These are phyloP conservation scores for Mycena venus DNA, from an alignment of 768 basidiomycete genomes.

Conservation along the genomic window DNA sequence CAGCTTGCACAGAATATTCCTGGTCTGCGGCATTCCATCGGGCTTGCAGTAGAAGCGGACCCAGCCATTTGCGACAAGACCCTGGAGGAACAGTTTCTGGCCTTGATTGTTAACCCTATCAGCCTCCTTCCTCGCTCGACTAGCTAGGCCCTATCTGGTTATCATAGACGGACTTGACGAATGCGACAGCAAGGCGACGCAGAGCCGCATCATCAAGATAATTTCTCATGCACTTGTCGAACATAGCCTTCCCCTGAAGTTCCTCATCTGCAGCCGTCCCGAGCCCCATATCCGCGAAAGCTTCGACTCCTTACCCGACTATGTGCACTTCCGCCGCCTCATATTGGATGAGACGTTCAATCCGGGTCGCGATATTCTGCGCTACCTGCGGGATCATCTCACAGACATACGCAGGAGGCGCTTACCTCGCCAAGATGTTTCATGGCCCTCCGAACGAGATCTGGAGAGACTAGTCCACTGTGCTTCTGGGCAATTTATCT, in stretches of 20 bases:
- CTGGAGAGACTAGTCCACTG: no score
- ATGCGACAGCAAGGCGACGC: background rate
- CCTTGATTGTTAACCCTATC: no score
- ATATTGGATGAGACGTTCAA: background rate
- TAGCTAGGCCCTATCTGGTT: background rate
- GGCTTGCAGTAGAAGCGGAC: background rate
- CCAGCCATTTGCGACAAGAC: background rate
- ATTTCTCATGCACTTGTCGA: background rate
- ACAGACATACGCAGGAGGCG: background rate
- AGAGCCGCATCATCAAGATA: background rate
- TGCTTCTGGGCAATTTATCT: no score
- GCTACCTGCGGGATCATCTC: slow-evolving; percentile 1
- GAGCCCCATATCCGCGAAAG: slow-evolving; percentile 4
- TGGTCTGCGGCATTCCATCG: background rate
- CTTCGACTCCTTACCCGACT: slow-evolving; percentile 2
- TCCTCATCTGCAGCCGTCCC: slow-evolving; percentile 2
- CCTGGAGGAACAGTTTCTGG: background rate
- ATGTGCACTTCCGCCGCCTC: no score
- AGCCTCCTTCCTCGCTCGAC: background rate
- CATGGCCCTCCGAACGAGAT: no score
- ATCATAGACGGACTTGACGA: no score
- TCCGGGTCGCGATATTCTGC: background rate
- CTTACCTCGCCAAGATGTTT: background rate
- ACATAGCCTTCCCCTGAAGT: background rate
- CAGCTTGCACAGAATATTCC: slow-evolving; percentile 4